Base-by-base conservation (phyloP, 306 rosid genomes). In the Corylus americana region DNA sequence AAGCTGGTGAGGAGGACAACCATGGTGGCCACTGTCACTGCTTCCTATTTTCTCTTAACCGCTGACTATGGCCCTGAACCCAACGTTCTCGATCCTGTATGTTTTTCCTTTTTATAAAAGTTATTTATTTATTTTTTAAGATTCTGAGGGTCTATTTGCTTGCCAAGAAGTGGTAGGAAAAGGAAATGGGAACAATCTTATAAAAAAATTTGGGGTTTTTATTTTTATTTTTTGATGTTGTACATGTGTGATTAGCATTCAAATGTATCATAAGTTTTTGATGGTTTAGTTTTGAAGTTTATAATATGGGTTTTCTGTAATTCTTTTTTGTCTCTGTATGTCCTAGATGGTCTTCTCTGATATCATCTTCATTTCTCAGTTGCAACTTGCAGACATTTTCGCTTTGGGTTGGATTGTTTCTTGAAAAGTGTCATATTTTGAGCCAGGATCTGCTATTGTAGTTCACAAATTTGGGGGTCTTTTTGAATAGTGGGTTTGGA, bases 31-130 rank as follows among this genome's bases (percentile, higher is more conserved):
- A 95, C 98, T 12, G 59, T 87, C 27, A 77, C 92, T 45, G 97
- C 97, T 72, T 84, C 95, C n/a, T 94, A 94, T 84, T 94, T 94
- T 86, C 97, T 92, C 84, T 71, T 94, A 57, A 94, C 97, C 48
- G 95, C 98, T 61, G 96, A 92, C 12, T 95, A 95, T 76, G 98
- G 98, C 62, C 79, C 97, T 2, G 72, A 83, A 74, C 97, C 97
- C 81, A 92, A 94, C 84, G 93, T 68, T 74, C 97, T 94, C 35
- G 97, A 94, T 44, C 97, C 97, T 31, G 98, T 91, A 85, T 82
- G 92, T 45, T 42, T 29, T 44, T 80, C 18, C 8, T 71, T 12
- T 57, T 50, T 11, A 12, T 44, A 18, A 72, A 39, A 39, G 47
- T 55, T 35, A 58, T 16, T 53, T 47, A 20, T 44, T 9, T 14